These are phyloP conservation scores for Coemansia sp. DNA, from an alignment of 371 early-diverging fungal genomes.

Conservation along the genomic window DNA sequence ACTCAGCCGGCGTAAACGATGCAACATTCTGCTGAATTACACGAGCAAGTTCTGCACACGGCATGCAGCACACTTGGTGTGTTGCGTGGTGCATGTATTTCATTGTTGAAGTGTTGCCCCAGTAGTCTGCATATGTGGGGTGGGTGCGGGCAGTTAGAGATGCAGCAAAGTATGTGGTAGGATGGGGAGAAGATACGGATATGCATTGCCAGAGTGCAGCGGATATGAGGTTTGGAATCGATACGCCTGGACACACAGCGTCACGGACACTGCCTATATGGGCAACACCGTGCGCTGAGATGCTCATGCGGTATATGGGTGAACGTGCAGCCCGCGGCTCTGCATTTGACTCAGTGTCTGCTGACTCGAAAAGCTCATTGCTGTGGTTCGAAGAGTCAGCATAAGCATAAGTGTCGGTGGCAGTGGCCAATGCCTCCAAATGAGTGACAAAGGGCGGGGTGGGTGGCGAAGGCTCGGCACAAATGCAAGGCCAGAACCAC, in stretches of 20 bases:
- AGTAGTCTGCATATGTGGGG: slow-evolving; percentile 11
- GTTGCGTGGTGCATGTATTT: not conserved
- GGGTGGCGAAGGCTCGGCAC: not conserved
- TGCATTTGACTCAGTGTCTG: too few species aligned
- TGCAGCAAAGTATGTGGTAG: slow-evolving; percentile 10
- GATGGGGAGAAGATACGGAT: not conserved
- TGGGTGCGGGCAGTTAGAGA: slow-evolving; percentile 18
- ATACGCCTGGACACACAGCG: not conserved
- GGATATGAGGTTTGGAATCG: slow-evolving; percentile 17
- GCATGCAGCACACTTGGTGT: not conserved
- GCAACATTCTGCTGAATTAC: slow-evolving; percentile 1
- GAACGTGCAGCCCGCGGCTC: not conserved
- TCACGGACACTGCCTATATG: not conserved
- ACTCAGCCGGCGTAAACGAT: slow-evolving; percentile 11
- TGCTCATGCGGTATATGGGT: slow-evolving; percentile 6
- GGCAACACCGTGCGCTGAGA: not conserved
- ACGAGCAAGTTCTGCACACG: not conserved
- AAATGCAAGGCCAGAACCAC: slow-evolving; percentile 4
- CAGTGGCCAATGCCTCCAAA: not conserved
- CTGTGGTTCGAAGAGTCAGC: too few species aligned
- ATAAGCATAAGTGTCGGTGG: too few species aligned
- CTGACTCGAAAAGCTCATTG: too few species aligned
- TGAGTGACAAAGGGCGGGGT: not conserved
- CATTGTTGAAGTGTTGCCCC: slow-evolving; percentile 20
- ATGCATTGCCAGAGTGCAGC: slow-evolving; percentile 17